phyloP scores from a whole-genome alignment of 148 eudicot species.

The Simmondsia chinensis region DNA sequence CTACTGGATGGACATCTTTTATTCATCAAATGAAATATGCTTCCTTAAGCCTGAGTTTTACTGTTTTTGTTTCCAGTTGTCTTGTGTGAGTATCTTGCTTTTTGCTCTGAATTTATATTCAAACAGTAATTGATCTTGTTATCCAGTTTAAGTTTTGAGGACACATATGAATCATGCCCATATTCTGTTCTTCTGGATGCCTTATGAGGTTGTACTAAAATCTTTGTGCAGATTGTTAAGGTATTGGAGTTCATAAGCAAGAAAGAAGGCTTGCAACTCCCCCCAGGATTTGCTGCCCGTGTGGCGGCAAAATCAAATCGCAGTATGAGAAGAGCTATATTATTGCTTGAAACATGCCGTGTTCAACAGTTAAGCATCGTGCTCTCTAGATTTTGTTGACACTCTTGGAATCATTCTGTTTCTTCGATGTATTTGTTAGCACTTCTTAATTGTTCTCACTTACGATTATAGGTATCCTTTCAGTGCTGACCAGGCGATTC shows the following conservation, averaged over 20 bases:
- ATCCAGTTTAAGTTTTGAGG: no score
- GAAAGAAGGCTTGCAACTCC: conserved; percentile 78
- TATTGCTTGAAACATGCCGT: conserved; percentile 81
- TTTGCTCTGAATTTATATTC: no score
- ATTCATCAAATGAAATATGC: no score
- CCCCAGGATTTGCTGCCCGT: conserved; percentile 69
- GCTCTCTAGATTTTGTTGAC: no score
- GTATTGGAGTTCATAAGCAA: conserved; percentile 84
- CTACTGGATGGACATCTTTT: no score
- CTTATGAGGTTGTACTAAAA: background rate
- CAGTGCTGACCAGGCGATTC: conserved; percentile 60
- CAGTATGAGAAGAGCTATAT: conserved; percentile 83
- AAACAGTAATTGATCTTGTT: no score
- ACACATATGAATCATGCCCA: no score
- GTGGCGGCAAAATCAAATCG: conserved; percentile 79
- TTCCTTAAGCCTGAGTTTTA: no score
- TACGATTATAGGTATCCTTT: conserved; percentile 66
- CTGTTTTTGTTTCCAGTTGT: no score
- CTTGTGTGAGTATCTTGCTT: no score
- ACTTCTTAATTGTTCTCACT: conserved; percentile 1
- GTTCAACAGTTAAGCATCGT: conserved; percentile 72
- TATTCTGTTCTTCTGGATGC: background rate
- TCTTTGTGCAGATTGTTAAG: conserved; percentile 56
- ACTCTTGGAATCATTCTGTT: background rate
- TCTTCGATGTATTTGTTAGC: background rate